A percentile compares a stretch with the other conserved stretches of the same genome.
Evolutionary conservation across 345 rosid species (phyloP).

Genomic region (Leavenworthia alabamica): DNA sequence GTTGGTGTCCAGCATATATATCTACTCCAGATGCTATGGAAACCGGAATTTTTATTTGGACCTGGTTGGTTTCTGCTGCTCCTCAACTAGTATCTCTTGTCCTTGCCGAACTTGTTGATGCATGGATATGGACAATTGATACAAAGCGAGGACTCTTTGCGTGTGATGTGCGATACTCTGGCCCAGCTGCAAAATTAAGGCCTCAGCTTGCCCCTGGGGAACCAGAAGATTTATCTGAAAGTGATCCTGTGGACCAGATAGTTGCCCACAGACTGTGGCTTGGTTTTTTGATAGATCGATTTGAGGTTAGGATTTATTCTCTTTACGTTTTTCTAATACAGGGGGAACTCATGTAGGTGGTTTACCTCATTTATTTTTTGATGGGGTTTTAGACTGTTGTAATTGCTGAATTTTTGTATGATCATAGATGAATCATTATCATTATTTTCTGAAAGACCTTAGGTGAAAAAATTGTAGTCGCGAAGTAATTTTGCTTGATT

Average conservation of each 20-base stretch:
- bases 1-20: conserved; percentile 99
- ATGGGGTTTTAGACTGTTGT: neutral
- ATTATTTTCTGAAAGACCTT: conserved; percentile 11
- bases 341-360: neutral
- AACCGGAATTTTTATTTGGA: conserved; percentile 95
- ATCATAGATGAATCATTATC: conserved; percentile 9
- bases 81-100: conserved; percentile 88
- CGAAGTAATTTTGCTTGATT: neutral
- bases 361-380: neutral
- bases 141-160: conserved; percentile 96
- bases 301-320: conserved; percentile 61
- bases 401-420: conserved; percentile 1
- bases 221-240: conserved; percentile 61
- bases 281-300: conserved; percentile 92
- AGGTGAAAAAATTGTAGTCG: conserved; percentile 9
- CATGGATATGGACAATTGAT: conserved; percentile 99
- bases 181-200: conserved; percentile 91
- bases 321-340: neutral
- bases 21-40: conserved; percentile 94
- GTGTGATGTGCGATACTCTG: conserved; percentile 67
- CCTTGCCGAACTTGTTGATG: conserved; percentile 99
- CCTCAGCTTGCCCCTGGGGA: conserved; percentile 97
- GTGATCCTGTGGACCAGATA: conserved; percentile 85
- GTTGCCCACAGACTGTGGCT: conserved; percentile 95
- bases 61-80: conserved; percentile 98